A percentile compares a stretch with the other conserved stretches of the same genome.
These are phyloP conservation scores for Sanguinoderma infundibulare DNA, from an alignment of 1,284 basidiomycete genomes.

Conservation along the genomic window DNA sequence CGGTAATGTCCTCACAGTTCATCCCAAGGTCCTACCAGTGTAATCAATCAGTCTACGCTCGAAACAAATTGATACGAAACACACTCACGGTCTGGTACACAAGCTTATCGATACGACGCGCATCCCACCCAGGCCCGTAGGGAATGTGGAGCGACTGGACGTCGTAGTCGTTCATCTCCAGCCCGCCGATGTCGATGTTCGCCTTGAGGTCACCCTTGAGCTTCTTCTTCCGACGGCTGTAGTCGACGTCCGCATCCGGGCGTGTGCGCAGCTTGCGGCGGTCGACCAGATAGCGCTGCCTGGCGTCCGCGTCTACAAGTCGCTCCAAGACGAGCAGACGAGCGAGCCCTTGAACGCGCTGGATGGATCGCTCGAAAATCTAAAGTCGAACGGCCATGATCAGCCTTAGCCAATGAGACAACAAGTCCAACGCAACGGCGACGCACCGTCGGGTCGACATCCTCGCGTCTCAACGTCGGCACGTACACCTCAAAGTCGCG, in stretches of 20 bases:
- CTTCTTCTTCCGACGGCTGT: slow-evolving; percentile 33
- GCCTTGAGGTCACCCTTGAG: slow-evolving; percentile 59
- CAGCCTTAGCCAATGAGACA: background rate
- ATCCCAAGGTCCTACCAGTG: slow-evolving; percentile 49
- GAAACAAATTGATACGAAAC: no score
- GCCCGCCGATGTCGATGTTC: slow-evolving; percentile 42
- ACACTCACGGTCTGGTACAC: slow-evolving; percentile 53
- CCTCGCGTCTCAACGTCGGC: slow-evolving; percentile 49
- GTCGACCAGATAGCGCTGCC: slow-evolving; percentile 48
- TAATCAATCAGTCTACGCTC: background rate
- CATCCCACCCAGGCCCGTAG: slow-evolving; percentile 66
- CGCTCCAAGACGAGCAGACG: slow-evolving; percentile 63
- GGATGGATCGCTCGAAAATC: slow-evolving; percentile 64
- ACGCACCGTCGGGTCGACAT: slow-evolving; percentile 60
- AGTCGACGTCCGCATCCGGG: slow-evolving; percentile 33
- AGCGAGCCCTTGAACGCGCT: slow-evolving; percentile 57
- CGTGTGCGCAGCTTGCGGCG: slow-evolving; percentile 54
- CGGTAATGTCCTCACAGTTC: slow-evolving; percentile 51
- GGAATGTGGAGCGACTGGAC: slow-evolving; percentile 60
- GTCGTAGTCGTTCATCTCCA: slow-evolving; percentile 66
- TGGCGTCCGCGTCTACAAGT: slow-evolving; percentile 44
- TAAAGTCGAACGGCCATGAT: slow-evolving; percentile 25
- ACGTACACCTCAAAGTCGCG: slow-evolving; percentile 61
- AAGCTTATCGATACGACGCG: slow-evolving; percentile 58
- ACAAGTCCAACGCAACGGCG: background rate